Conservation (phyloP, 2,329 filamentous ascomycete species). For the Hymenoscyphus salicellus region DNA sequence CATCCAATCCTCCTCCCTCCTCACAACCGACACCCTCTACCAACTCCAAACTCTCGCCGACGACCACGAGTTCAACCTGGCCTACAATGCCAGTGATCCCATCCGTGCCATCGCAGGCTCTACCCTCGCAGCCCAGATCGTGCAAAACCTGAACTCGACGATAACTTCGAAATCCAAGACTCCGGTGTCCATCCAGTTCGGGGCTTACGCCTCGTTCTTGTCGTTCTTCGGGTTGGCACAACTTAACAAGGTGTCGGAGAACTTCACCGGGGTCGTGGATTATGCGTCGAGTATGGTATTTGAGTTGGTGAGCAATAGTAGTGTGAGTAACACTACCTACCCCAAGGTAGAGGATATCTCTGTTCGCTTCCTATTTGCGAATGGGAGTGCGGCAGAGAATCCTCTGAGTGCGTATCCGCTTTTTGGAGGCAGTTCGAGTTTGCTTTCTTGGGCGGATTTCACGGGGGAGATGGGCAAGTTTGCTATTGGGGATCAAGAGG, state of each 20-base stretch:
- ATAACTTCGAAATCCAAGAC: slow-evolving; percentile 44
- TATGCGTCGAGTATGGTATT: slow-evolving; percentile 81
- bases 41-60: slow-evolving; percentile 74
- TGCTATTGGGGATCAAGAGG: slow-evolving; percentile 58
- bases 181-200: slow-evolving; percentile 54
- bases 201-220: slow-evolving; percentile 60
- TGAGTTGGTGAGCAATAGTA: slow-evolving; percentile 63
- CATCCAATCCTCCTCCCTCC: slow-evolving; percentile 57
- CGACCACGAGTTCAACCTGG: slow-evolving; percentile 75
- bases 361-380: slow-evolving; percentile 61
- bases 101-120: slow-evolving; percentile 57
- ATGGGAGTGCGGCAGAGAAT: slow-evolving; percentile 50
- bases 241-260: slow-evolving; percentile 47
- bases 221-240: slow-evolving; percentile 60
- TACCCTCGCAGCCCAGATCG: slow-evolving; percentile 45
- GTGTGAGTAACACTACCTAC: slow-evolving; percentile 44
- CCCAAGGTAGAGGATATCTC: slow-evolving; percentile 48
- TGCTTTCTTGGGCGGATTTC: slow-evolving; percentile 69
- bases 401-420: slow-evolving; percentile 51
- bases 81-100: slow-evolving; percentile 73
- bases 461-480: slow-evolving; percentile 60
- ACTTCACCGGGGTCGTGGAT: slow-evolving; percentile 77
- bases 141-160: slow-evolving; percentile 50
- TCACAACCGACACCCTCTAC: slow-evolving; percentile 56
- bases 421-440: slow-evolving; percentile 54